Evolutionary conservation across 2,329 filamentous ascomycete species (phyloP), one percentile per base, ranked within the genome.

Genomic region (Purpureocillium lavendulum): DNA sequence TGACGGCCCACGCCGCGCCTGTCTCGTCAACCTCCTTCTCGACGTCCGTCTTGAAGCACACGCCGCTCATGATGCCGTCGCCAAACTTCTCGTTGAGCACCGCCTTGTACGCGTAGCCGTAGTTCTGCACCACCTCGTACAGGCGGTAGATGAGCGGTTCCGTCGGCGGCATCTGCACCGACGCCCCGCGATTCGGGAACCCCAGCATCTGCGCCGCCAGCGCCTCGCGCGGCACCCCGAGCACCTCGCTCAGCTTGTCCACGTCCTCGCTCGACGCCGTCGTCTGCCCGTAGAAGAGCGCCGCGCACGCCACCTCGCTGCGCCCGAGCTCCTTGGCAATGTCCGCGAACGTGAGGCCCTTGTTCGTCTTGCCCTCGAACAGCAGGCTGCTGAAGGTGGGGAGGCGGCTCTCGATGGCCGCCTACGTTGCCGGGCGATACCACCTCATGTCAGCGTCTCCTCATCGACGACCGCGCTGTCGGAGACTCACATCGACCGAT

Each of bases 1-100:
- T 94, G 50, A 88, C 80, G 4, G 84, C 87, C 87, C 87, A 95
- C 7, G 82, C 71, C 39, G 77, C 74, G 4, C 88, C 89, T 53
- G 85, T 77, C 44, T 84, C 79, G 59, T 96, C 90, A 1, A 82
- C 80, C 74, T 97, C 90, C 75, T 94, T 94, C 60, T 96, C 87
- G 3, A 97, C 84, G 56, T 87, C 87, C 0, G 87, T 94, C 38
- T 80, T 84, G 61, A 95, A 96, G 13, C 80, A 80, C 56, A 96
- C 95, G 1, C 89, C 90, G 57, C 87, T 94, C 90, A 97, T 96
- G 56, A 97, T 97, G 1, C 90, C 90, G 57, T 89, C 84, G 0
- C 84, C 84, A 57, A 87, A 88, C 71, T 96, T 96, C 74, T 97
- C 90, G 51, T 97, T 96, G 61, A 96, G 60, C 4, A 97, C 77